These are phyloP conservation scores for Nannochloropsis gaditana DNA, from an alignment of 108 stramenopile genomes.

Conservation along the genomic window DNA sequence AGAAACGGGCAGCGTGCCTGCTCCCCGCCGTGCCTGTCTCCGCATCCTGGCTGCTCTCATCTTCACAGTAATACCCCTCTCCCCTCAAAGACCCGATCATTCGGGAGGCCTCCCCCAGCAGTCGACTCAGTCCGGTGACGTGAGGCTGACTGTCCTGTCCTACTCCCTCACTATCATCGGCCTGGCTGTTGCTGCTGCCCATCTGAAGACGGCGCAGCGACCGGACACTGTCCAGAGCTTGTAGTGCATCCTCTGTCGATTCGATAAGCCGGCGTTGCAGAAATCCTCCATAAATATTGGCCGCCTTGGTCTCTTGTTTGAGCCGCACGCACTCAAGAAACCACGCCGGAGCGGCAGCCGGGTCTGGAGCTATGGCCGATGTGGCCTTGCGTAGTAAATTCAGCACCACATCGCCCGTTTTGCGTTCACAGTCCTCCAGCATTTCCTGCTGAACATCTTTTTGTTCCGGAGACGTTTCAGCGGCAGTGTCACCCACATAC, in stretches of 20 bases:
- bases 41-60: background rate
- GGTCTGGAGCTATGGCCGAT: slow-evolving; percentile 19
- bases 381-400: background rate
- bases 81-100: background rate
- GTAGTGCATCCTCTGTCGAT: background rate
- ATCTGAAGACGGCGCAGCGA: background rate
- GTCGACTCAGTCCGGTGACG: background rate
- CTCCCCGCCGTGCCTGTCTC: background rate
- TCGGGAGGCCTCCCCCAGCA: background rate
- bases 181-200: background rate
- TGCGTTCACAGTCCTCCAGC: background rate
- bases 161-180: background rate
- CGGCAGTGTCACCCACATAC: background rate
- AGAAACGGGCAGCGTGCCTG: background rate
- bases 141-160: slow-evolving; percentile 12
- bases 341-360: background rate
- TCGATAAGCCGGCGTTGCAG: background rate
- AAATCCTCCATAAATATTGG: slow-evolving; percentile 4
- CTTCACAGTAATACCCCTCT: background rate
- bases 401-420: background rate
- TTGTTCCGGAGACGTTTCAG: background rate
- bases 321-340: slow-evolving; percentile 12
- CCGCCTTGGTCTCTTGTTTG: background rate
- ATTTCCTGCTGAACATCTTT: background rate
- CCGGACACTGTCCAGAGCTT: background rate